These are phyloP conservation scores for Russula olivacea DNA, from an alignment of 768 basidiomycete genomes.

Conservation along the genomic window DNA sequence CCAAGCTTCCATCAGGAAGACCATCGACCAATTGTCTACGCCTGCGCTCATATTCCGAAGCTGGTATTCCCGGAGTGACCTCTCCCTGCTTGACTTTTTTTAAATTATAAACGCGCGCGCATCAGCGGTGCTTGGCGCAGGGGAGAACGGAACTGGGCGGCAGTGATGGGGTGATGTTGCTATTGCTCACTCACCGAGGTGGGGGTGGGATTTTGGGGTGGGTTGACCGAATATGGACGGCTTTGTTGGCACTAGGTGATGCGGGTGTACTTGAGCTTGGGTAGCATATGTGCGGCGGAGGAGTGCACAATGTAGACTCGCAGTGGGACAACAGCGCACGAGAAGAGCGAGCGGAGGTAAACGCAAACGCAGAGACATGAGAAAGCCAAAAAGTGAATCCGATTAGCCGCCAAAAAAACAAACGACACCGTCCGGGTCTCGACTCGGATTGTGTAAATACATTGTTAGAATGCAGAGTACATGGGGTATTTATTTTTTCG, in stretches of 20 bases:
- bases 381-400: no score
- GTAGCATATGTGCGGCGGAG: conserved; percentile 10
- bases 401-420: not conserved
- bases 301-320: no score
- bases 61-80: conserved; percentile 41
- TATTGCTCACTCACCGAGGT: conserved; percentile 31
- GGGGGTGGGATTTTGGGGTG: conserved; percentile 39
- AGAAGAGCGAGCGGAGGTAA: conserved; percentile 1
- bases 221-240: conserved; percentile 43
- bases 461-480: not conserved
- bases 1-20: conserved; percentile 39
- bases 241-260: conserved; percentile 26
- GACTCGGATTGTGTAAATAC: not conserved
- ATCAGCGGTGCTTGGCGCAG: not conserved
- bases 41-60: conserved; percentile 40
- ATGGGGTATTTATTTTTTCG: not conserved
- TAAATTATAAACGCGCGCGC: no score
- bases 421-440: not conserved
- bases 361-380: not conserved
- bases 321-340: not conserved
- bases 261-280: conserved; percentile 1
- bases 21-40: conserved; percentile 37
- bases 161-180: not conserved
- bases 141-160: not conserved
- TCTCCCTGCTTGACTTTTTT: conserved; percentile 32